These are phyloP conservation scores for Cucumis melo DNA, from an alignment of 306 rosid genomes.

Conservation along the genomic window DNA sequence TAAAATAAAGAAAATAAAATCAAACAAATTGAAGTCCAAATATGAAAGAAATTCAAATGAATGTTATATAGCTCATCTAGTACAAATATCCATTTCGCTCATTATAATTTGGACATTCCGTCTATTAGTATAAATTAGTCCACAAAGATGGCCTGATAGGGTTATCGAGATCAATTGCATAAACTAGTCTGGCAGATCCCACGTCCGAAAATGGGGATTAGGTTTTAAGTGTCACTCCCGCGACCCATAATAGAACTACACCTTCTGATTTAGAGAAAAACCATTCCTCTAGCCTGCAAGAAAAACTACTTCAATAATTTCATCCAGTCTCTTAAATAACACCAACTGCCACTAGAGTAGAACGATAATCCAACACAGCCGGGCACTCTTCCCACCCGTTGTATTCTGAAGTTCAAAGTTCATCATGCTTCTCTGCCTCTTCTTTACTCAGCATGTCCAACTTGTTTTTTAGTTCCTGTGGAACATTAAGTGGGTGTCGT, in stretches of 20 bases:
- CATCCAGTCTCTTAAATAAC: not conserved
- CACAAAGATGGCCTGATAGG: not conserved
- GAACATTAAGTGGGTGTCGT: not conserved
- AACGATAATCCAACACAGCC: not conserved
- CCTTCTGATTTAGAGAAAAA: not conserved
- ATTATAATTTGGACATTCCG: not conserved
- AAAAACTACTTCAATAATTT: not conserved
- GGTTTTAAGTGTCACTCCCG: not conserved
- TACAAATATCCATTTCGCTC: not conserved
- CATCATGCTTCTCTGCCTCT: slow-evolving; percentile 58
- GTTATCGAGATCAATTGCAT: not conserved
- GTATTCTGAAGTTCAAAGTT: slow-evolving; percentile 33
- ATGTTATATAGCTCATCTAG: not conserved
- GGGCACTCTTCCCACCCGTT: not conserved
- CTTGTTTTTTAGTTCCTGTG: slow-evolving; percentile 74
- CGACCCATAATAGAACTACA: not conserved
- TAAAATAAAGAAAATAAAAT: not conserved
- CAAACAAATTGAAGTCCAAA: not conserved
- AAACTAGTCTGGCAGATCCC: not conserved
- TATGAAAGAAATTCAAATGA: not conserved
- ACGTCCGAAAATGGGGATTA: not conserved
- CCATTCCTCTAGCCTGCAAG: not conserved
- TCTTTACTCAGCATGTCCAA: slow-evolving; percentile 55
- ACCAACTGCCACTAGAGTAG: not conserved
- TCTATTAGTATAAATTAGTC: not conserved